Conservation (phyloP, 1,284 basidiomycete species). For the Phellopilus nigrolimitatus region DNA sequence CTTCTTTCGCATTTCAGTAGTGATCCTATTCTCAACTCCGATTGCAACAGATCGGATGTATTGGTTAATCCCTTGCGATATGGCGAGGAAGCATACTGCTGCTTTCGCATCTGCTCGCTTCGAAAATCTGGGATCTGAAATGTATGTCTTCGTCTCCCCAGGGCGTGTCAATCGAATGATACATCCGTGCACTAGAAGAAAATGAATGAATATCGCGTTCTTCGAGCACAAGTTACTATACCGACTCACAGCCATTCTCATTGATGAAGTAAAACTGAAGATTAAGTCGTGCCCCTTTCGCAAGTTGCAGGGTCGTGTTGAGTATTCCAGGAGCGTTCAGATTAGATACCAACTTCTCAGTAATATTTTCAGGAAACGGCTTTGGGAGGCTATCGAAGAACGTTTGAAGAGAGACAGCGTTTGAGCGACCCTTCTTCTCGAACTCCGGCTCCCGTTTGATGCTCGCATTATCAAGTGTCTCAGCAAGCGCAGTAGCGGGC, state of each 20-base stretch:
- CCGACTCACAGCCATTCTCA: slow-evolving; percentile 38
- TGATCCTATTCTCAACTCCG: slow-evolving; percentile 40
- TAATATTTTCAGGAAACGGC: slow-evolving; percentile 50
- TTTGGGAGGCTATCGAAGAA: slow-evolving; percentile 56
- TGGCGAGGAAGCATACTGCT: slow-evolving; percentile 56
- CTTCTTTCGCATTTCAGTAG: slow-evolving; percentile 37
- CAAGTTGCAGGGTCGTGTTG: slow-evolving; percentile 46
- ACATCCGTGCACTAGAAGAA: slow-evolving; percentile 49
- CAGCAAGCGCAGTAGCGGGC: slow-evolving; percentile 5
- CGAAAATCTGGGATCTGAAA: slow-evolving; percentile 53
- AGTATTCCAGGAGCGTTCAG: slow-evolving; percentile 52
- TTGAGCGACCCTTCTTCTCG: slow-evolving; percentile 12
- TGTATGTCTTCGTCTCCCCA: slow-evolving; percentile 44
- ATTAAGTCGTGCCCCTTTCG: slow-evolving; percentile 42
- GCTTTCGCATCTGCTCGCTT: slow-evolving; percentile 58
- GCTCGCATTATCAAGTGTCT: background rate
- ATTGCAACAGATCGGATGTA: slow-evolving; percentile 44
- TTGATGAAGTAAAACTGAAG: slow-evolving; percentile 43
- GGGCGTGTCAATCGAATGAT: slow-evolving; percentile 52
- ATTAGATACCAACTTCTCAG: slow-evolving; percentile 38
- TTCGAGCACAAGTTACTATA: background rate
- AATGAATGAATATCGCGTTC: slow-evolving; percentile 1
- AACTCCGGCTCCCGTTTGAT: background rate
- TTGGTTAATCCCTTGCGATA: slow-evolving; percentile 53
- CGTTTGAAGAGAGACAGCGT: slow-evolving; percentile 39